Percentiles rank a stretch among this genome's conserved stretches.
Conservation (phyloP, 2,329 filamentous ascomycete species). For the Cladophialophora chaetospira region DNA sequence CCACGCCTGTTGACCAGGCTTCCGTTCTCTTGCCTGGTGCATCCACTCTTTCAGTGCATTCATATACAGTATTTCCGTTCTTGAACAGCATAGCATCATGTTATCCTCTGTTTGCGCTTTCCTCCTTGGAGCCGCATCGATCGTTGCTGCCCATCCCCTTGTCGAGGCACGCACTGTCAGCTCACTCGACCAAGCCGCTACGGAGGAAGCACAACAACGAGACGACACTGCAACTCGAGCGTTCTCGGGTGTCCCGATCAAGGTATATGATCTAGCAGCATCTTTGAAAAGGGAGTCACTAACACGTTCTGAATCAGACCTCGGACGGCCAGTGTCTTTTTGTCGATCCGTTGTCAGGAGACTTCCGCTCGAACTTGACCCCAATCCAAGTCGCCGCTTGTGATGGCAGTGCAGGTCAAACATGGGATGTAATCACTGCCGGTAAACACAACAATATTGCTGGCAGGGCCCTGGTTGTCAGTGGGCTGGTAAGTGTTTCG, state of each 20-base stretch:
- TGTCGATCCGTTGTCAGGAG: conserved; percentile 55
- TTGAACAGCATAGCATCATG: conserved; percentile 11
- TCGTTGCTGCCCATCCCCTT: conserved; percentile 11
- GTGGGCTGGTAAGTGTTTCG: conserved; percentile 47
- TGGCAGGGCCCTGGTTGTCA: conserved; percentile 56
- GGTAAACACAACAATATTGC: conserved; percentile 55
- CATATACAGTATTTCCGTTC: no score
- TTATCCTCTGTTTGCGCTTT: conserved; percentile 7
- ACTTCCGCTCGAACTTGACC: conserved; percentile 58
- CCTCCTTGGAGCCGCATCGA: conserved; percentile 12
- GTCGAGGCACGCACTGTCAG: conserved; percentile 47
- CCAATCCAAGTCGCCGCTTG: conserved; percentile 52
- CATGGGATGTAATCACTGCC: conserved; percentile 55
- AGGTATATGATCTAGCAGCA: conserved; percentile 33
- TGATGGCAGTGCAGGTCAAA: conserved; percentile 49
- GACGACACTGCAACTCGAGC: conserved; percentile 52
- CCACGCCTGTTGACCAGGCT: conserved; percentile 22
- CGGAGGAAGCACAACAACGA: conserved; percentile 52
- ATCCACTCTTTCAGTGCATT: conserved; percentile 14
- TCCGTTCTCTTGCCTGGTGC: conserved; percentile 21
- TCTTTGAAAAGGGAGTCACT: not conserved
- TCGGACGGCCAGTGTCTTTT: conserved; percentile 56
- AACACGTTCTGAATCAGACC: conserved; percentile 36
- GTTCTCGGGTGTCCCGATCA: conserved; percentile 50
- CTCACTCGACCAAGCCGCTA: conserved; percentile 53